phyloP scores from a whole-genome alignment of 257 asterid species.

The Misopates orontium region DNA sequence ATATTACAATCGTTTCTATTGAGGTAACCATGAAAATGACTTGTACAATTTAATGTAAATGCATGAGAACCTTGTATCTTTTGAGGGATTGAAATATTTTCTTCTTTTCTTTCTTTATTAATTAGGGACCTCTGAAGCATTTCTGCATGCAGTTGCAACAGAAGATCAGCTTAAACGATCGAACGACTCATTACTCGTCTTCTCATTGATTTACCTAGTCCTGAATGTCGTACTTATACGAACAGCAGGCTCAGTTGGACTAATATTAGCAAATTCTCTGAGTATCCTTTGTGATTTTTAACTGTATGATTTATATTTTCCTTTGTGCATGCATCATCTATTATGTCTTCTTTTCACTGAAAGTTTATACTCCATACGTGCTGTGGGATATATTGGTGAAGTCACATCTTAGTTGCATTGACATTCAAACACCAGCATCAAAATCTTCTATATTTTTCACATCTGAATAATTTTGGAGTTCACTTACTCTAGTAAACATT shows the following conservation, averaged over 20 bases:
- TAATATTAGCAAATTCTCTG: slow-evolving; percentile 85
- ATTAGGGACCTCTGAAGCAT: slow-evolving; percentile 95
- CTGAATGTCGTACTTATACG: slow-evolving; percentile 71
- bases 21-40: no score
- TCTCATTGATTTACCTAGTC: slow-evolving; percentile 71
- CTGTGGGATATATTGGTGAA: neutral
- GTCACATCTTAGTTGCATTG: neutral
- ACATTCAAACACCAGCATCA: no score
- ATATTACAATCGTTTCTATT: no score
- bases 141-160: slow-evolving; percentile 93
- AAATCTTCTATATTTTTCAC: no score
- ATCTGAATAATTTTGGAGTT: slow-evolving; percentile 2
- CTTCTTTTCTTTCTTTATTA: slow-evolving; percentile 4
- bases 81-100: neutral
- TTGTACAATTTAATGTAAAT: no score
- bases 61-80: no score
- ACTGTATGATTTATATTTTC: slow-evolving; percentile 16
- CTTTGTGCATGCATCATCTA: slow-evolving; percentile 11
- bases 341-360: no score
- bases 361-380: no score
- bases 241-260: slow-evolving; percentile 87
- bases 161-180: slow-evolving; percentile 76
- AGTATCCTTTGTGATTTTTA: slow-evolving; percentile 66
- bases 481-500: neutral
- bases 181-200: slow-evolving; percentile 69